Percentiles rank a stretch among this genome's conserved stretches.
Conservation (phyloP, 2,329 filamentous ascomycete genomes). For the Coniella lustricola region DNA sequence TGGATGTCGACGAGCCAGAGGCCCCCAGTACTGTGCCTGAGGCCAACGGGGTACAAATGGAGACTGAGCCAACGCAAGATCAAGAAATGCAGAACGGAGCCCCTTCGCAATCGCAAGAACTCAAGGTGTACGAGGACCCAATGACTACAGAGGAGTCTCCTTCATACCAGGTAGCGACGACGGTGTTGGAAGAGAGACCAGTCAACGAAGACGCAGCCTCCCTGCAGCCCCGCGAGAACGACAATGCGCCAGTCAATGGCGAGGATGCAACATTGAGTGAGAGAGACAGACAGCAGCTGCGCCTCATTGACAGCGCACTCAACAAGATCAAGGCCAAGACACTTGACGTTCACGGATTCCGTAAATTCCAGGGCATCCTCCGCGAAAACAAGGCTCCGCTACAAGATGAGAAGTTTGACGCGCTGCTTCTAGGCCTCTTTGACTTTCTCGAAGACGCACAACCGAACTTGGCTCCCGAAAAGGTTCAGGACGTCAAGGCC, state of each 20-base stretch:
- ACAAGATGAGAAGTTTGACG: constrained; percentile 60
- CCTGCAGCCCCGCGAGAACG: constrained; percentile 21
- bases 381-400: constrained; percentile 59
- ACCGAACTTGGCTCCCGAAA: constrained; percentile 49
- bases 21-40: neutral
- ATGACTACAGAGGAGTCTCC: constrained; percentile 39
- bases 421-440: constrained; percentile 61
- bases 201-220: constrained; percentile 48
- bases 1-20: neutral
- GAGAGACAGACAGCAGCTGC: constrained; percentile 48
- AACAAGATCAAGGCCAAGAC: constrained; percentile 62
- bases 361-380: constrained; percentile 68
- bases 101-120: constrained; percentile 26
- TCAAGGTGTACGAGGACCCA: constrained; percentile 59
- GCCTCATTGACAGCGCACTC: constrained; percentile 67
- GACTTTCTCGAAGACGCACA: constrained; percentile 62
- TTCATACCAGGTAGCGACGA: constrained; percentile 30
- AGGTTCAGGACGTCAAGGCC: constrained; percentile 64
- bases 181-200: constrained; percentile 53
- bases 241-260: constrained; percentile 5
- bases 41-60: too few relatives aligned
- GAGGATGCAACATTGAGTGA: constrained; percentile 36
- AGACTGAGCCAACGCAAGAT: too few relatives aligned
- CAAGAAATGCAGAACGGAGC: too few relatives aligned
- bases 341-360: constrained; percentile 76